These are phyloP conservation scores for Penicillium robsamsonii DNA, from an alignment of 495 filamentous ascomycete species.

Conservation along the genomic window DNA sequence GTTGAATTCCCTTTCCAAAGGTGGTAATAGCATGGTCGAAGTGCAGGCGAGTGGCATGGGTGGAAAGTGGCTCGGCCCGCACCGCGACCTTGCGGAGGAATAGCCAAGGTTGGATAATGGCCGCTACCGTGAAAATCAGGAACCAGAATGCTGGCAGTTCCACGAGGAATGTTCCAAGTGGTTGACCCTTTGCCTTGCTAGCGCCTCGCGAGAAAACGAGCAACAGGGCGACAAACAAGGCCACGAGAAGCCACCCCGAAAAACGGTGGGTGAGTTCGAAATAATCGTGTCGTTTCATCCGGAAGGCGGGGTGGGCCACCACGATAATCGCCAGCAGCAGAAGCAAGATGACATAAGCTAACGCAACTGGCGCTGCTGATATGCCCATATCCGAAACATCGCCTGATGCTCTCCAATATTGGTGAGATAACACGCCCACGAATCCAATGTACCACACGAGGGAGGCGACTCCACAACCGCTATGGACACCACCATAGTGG, in stretches of 20 bases:
- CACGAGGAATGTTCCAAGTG: constrained; percentile 37
- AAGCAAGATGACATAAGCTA: constrained; percentile 41
- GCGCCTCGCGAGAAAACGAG: constrained; percentile 38
- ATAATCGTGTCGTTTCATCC: constrained; percentile 49
- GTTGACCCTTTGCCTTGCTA: constrained; percentile 22
- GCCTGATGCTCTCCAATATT: constrained; percentile 35
- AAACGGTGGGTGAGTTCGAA: constrained; percentile 59
- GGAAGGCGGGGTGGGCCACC: constrained; percentile 45
- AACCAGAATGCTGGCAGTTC: constrained; percentile 46
- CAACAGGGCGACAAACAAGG: constrained; percentile 45
- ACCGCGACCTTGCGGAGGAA: constrained; percentile 53
- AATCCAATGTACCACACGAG: constrained; percentile 68
- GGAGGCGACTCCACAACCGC: constrained; percentile 65
- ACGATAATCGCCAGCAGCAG: constrained; percentile 44
- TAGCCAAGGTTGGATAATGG: constrained; percentile 45
- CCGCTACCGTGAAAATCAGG: constrained; percentile 35
- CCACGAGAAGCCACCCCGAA: constrained; percentile 50
- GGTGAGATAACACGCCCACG: constrained; percentile 49
- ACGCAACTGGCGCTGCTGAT: constrained; percentile 32
- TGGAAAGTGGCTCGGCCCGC: constrained; percentile 59
- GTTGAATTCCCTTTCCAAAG: constrained; percentile 47
- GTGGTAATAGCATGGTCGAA: constrained; percentile 55
- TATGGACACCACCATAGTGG: constrained; percentile 75
- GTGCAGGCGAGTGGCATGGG: constrained; percentile 70
- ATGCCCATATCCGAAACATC: constrained; percentile 17